A percentile compares a stretch with the other conserved stretches of the same genome.
Conservation (phyloP, 1,284 basidiomycete species). For the Ceratobasidium sp. region DNA sequence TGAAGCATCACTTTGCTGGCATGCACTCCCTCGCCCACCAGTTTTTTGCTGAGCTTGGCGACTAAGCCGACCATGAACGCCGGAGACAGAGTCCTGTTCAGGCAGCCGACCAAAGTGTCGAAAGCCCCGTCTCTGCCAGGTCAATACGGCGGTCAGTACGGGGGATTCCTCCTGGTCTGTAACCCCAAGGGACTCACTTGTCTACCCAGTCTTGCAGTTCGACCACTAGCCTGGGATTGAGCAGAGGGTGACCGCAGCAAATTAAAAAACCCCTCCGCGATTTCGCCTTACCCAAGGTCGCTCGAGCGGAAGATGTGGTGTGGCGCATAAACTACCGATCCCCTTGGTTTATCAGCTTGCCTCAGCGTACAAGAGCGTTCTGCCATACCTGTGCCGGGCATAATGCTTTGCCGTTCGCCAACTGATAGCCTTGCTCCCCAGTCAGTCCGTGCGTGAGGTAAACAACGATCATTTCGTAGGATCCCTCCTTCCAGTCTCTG, state of each 20-base stretch:
- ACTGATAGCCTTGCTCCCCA: constrained; percentile 30
- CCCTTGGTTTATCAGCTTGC: neutral
- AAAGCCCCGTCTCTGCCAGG: neutral
- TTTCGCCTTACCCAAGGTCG: neutral
- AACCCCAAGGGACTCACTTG: neutral
- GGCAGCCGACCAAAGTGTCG: neutral
- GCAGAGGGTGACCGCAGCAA: constrained; percentile 23
- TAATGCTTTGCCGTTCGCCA: neutral
- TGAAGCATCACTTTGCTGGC: neutral
- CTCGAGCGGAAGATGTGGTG: neutral
- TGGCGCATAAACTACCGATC: neutral
- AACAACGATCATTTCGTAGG: neutral
- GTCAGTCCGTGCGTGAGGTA: constrained; percentile 33
- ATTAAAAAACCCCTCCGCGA: neutral
- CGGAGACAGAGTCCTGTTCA: neutral
- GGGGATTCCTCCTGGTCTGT: neutral
- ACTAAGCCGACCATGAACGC: constrained; percentile 1
- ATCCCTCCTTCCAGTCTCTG: constrained; percentile 1
- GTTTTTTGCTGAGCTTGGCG: neutral
- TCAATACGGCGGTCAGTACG: neutral
- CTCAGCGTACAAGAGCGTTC: no score
- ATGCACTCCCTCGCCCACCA: neutral
- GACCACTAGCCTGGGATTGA: neutral
- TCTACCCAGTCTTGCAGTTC: neutral
- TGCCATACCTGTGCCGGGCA: neutral